Percentiles rank a stretch among this genome's conserved stretches.
Conservation (phyloP, 306 rosid species). For the Sophora flavescens region DNA sequence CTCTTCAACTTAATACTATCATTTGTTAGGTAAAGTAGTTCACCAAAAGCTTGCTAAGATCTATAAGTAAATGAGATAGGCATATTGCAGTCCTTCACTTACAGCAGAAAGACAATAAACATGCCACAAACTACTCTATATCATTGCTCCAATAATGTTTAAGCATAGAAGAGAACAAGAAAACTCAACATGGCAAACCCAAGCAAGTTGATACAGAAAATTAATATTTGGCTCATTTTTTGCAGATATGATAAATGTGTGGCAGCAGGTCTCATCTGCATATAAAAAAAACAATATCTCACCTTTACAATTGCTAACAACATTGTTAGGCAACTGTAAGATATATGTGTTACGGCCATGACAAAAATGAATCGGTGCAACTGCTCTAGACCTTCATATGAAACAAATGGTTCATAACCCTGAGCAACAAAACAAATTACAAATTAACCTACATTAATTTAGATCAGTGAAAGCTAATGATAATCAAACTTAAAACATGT, state of each 20-base stretch:
- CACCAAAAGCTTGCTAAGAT: not conserved
- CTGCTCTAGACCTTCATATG: constrained; percentile 96
- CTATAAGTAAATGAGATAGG: not conserved
- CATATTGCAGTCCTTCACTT: not conserved
- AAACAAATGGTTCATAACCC: constrained; percentile 96
- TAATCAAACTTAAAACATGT: constrained; percentile 32
- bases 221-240: constrained; percentile 6
- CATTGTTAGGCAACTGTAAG: constrained; percentile 98
- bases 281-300: constrained; percentile 31
- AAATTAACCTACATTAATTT: constrained; percentile 38
- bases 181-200: constrained; percentile 22
- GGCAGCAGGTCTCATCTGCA: constrained; percentile 4
- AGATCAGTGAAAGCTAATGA: constrained; percentile 30
- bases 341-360: constrained; percentile 95
- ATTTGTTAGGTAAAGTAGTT: constrained; percentile 4
- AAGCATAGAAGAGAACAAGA: constrained; percentile 6
- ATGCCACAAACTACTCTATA: not conserved
- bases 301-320: constrained; percentile 97
- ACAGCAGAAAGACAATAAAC: not conserved
- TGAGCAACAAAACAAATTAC: constrained; percentile 48
- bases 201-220: constrained; percentile 4
- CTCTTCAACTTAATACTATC: constrained; percentile 8
- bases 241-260: not conserved
- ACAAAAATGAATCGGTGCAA: constrained; percentile 97
- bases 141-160: not conserved